Percentiles rank a stretch among this genome's conserved stretches.
Conservation (phyloP, 495 filamentous ascomycete species). For the Aspergillus diversus region DNA sequence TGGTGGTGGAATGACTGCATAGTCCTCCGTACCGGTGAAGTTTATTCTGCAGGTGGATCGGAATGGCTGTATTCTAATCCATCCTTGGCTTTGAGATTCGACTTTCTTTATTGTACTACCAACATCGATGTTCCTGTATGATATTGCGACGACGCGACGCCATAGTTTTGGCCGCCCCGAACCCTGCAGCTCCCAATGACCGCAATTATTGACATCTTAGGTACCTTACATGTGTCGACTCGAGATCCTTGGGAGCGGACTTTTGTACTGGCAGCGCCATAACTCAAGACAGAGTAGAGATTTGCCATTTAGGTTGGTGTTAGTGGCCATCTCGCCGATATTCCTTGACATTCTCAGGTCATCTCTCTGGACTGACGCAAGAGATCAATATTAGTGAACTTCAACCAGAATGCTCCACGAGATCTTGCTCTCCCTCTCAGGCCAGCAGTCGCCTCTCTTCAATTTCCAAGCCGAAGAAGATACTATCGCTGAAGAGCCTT, state of each 20-base stretch:
- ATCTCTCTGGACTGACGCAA: background rate
- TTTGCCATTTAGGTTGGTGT: constrained; percentile 32
- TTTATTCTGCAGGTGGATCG: background rate
- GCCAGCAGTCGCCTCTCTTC: constrained; percentile 88
- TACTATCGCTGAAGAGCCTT: constrained; percentile 42
- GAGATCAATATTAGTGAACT: constrained; percentile 27
- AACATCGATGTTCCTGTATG: too few relatives aligned
- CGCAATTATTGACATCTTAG: background rate
- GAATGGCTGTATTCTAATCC: background rate
- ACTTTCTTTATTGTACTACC: background rate
- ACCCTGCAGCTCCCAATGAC: constrained; percentile 7
- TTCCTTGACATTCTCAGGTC: too few relatives aligned
- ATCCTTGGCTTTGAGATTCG: background rate
- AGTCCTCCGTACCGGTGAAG: background rate
- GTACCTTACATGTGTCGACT: constrained; percentile 54
- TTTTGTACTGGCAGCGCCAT: constrained; percentile 49
- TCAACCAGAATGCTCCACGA: constrained; percentile 85
- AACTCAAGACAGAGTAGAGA: constrained; percentile 29
- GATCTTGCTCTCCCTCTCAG: constrained; percentile 91
- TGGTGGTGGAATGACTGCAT: background rate
- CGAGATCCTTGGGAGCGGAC: constrained; percentile 50
- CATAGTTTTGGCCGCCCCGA: constrained; percentile 8
- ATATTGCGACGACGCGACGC: constrained; percentile 12
- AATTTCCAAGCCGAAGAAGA: constrained; percentile 42
- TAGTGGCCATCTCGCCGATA: background rate